Percentiles rank a stretch among this genome's conserved stretches.
phyloP scores from a whole-genome alignment of 1,139 yeast genomes.

The Kodamaea alishanica region DNA sequence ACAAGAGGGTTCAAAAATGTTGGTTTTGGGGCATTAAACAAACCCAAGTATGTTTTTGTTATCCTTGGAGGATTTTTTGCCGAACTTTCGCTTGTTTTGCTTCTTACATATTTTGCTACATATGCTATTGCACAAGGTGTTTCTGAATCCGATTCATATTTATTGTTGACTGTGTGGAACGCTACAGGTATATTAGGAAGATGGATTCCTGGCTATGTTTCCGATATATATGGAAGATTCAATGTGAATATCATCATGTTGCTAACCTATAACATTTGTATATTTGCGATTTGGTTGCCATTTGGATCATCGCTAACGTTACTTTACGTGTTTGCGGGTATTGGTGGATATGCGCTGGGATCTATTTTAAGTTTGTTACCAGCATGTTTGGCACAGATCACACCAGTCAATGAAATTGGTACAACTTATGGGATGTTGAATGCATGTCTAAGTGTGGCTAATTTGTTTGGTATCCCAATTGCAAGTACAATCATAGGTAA shows the following conservation, averaged over 20 bases:
- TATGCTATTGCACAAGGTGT: constrained; percentile 29
- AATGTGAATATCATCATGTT: constrained; percentile 24
- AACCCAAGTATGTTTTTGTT: constrained; percentile 10
- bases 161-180: constrained; percentile 27
- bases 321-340: constrained; percentile 24
- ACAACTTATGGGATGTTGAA: constrained; percentile 30
- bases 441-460: constrained; percentile 27
- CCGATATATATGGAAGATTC: constrained; percentile 31
- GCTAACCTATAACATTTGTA: constrained; percentile 19
- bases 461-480: constrained; percentile 33
- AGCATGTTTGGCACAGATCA: constrained; percentile 28
- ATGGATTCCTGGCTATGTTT: constrained; percentile 26
- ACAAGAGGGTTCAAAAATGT: background rate
- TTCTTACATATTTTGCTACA: constrained; percentile 31
- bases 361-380: constrained; percentile 30
- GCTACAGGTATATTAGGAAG: constrained; percentile 30
- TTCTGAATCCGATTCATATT: constrained; percentile 19
- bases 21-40: constrained; percentile 5
- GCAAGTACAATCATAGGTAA: constrained; percentile 38
- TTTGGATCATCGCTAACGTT: constrained; percentile 26
- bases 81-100: constrained; percentile 54
- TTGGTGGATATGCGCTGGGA: constrained; percentile 32
- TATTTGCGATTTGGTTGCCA: constrained; percentile 26
- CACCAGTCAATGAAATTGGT: constrained; percentile 29
- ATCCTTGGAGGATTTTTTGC: constrained; percentile 18